Evolutionary conservation across 495 filamentous ascomycete species (phyloP).

Genomic region (Rhypophila decipiens): DNA sequence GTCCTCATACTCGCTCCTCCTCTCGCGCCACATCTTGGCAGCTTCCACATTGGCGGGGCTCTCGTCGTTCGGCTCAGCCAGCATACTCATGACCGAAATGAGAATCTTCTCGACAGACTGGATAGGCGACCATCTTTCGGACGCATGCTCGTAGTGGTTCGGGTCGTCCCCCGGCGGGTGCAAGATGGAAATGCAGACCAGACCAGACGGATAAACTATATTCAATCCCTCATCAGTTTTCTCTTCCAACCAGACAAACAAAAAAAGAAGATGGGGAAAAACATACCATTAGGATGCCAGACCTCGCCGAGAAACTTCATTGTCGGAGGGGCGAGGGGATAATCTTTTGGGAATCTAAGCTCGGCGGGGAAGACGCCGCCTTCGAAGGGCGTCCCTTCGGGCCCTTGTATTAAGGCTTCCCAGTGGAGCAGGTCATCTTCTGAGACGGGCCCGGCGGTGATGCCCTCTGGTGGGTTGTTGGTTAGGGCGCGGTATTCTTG

Average conservation of each 20-base stretch:
- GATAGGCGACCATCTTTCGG: slow-evolving; percentile 92
- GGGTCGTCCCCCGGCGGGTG: slow-evolving; percentile 98
- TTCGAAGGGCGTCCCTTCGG: slow-evolving; percentile 93
- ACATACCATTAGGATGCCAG: slow-evolving; percentile 92
- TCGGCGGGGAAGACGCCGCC: slow-evolving; percentile 90
- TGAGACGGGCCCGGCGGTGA: slow-evolving; percentile 85
- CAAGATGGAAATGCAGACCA: slow-evolving; percentile 96
- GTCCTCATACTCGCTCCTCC: slow-evolving; percentile 75
- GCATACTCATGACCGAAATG: slow-evolving; percentile 97
- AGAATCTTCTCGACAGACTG: slow-evolving; percentile 98
- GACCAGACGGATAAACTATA: slow-evolving; percentile 81
- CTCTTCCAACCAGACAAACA: no score
- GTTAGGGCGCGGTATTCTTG: slow-evolving; percentile 81
- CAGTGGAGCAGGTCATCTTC: slow-evolving; percentile 96
- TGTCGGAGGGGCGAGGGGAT: slow-evolving; percentile 83
- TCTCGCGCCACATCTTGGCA: slow-evolving; percentile 96
- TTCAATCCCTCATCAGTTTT: not conserved
- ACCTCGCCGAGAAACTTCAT: slow-evolving; percentile 93
- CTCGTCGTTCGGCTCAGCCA: slow-evolving; percentile 98
- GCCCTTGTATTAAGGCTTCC: slow-evolving; percentile 95
- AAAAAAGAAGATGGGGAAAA: not conserved
- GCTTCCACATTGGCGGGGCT: slow-evolving; percentile 97
- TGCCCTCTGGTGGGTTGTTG: slow-evolving; percentile 82
- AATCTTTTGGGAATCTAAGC: slow-evolving; percentile 92
- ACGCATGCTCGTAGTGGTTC: slow-evolving; percentile 96